Evolutionary conservation across 371 early-diverging fungal species (phyloP), one percentile per base, ranked within the genome.

Genomic region (Mucor mucedo): DNA sequence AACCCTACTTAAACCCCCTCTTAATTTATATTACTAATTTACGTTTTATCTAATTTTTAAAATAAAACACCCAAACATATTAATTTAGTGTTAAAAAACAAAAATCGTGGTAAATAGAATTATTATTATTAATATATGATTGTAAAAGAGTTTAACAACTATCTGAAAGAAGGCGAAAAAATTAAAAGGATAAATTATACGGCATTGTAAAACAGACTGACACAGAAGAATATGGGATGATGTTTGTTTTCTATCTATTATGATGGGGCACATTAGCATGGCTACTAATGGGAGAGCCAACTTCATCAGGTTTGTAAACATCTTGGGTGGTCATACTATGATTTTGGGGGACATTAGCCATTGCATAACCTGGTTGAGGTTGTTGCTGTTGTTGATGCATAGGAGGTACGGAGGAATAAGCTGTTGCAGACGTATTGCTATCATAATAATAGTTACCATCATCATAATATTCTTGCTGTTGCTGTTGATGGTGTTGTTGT

Each of bases 391-490:
- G 33, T 27, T 54, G 66, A 5, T 61, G 58, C 58, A 60, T 62
- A 8, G 65, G 70, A 32, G 47, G 41, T 4, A 47, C 35, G 38
- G 57, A 29, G 16, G 65, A 65, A 48, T 69, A 69, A 13, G 45
- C 65, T 13, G 58, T 61, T 7, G 54, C 35, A 38, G 70, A 61
- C 6, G 61, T 42, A 49, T 53, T 77, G 38, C 54, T 63, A 29
- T 74, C 65, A 50, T 77, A 73, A 52, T 74, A 77, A 47, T 71
- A 69, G 5, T 58, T 60, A 16, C 63, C 63, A 29, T 75, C 72
- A 35, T 74, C 72, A 60, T 79, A 79, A 52, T 76, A 73, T 5
- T 65, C 63, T 54, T 65, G 69, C 32, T 73, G 71, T 30, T 69
- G 69, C 41, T 63, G 65, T 28, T 68, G 63, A 21, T 21, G 21